Evolutionary conservation across 2,329 filamentous ascomycete genomes (phyloP).

Genomic region (Aspergillus melleus): DNA sequence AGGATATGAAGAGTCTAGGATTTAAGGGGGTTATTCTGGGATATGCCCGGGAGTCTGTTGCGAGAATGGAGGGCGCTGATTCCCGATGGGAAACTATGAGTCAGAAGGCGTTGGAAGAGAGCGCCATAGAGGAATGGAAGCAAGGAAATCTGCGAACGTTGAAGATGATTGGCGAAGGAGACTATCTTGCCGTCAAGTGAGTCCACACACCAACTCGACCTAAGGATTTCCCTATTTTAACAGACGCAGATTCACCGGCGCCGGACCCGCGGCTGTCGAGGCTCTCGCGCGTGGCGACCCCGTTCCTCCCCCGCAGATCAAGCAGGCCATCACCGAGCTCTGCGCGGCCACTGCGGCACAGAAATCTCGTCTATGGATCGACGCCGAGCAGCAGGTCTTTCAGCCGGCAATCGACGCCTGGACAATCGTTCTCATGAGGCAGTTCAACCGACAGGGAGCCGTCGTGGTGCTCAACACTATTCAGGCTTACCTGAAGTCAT

Average conservation of each 20-base stretch:
- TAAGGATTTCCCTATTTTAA: neutral
- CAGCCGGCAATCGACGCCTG: conserved; percentile 47
- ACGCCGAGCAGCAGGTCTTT: conserved; percentile 49
- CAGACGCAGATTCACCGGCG: conserved; percentile 42
- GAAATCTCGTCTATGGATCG: conserved; percentile 46
- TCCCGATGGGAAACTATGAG: conserved; percentile 3
- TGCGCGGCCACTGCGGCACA: conserved; percentile 35
- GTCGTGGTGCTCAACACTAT: conserved; percentile 46
- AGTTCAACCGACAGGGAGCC: conserved; percentile 37
- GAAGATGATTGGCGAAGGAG: conserved; percentile 43
- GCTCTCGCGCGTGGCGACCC: conserved; percentile 35
- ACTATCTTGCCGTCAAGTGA: conserved; percentile 48
- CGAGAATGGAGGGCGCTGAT: conserved; percentile 16
- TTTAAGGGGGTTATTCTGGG: conserved; percentile 51
- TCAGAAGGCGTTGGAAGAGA: conserved; percentile 14
- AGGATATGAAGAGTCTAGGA: conserved; percentile 43
- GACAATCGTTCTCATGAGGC: conserved; percentile 49
- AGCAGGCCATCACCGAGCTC: conserved; percentile 39
- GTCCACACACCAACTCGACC: neutral
- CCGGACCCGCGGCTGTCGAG: conserved; percentile 39
- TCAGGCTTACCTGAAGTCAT: conserved; percentile 49
- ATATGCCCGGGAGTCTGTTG: conserved; percentile 47
- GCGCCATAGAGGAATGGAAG: conserved; percentile 47
- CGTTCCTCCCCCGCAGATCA: conserved; percentile 34
- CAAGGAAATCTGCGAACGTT: conserved; percentile 49